Percentiles rank a stretch among this genome's conserved stretches.
These are phyloP conservation scores for Ophioceras dolichostomum DNA, from an alignment of 2,329 filamentous ascomycete genomes.

Conservation along the genomic window DNA sequence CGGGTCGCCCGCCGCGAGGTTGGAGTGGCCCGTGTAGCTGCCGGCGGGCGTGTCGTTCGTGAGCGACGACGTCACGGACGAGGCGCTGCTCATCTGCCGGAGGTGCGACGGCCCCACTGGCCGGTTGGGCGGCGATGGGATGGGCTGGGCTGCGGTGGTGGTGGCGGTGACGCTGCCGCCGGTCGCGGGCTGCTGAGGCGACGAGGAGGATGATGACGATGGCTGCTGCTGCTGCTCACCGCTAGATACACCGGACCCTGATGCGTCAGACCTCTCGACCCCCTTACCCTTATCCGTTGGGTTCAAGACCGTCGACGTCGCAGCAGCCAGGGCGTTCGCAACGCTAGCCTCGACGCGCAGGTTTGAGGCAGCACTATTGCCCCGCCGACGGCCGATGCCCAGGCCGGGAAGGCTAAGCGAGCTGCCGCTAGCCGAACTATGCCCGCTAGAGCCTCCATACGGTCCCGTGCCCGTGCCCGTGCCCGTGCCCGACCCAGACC, in stretches of 20 bases:
- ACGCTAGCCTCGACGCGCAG: slow-evolving; percentile 43
- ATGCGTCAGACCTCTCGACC: slow-evolving; percentile 31
- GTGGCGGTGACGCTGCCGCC: no score
- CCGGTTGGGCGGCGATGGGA: slow-evolving; percentile 32
- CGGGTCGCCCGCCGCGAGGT: slow-evolving; percentile 30
- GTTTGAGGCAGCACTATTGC: slow-evolving; percentile 48
- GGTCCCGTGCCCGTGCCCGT: no score
- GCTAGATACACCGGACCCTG: slow-evolving; percentile 7
- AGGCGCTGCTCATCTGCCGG: slow-evolving; percentile 76
- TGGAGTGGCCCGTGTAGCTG: slow-evolving; percentile 30
- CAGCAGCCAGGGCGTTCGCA: slow-evolving; percentile 27
- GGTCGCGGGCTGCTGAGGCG: no score
- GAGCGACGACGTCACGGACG: slow-evolving; percentile 66
- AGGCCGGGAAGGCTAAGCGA: slow-evolving; percentile 50
- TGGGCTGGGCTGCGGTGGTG: slow-evolving; percentile 27
- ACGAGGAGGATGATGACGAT: no score
- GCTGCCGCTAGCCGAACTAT: slow-evolving; percentile 47
- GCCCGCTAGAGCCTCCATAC: slow-evolving; percentile 27
- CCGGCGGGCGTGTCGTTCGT: slow-evolving; percentile 52
- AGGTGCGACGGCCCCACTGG: slow-evolving; percentile 56
- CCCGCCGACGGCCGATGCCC: slow-evolving; percentile 43
- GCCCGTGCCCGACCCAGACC: no score
- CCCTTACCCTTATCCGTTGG: slow-evolving; percentile 53
- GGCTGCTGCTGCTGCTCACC: slow-evolving; percentile 1
- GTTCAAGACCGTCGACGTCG: slow-evolving; percentile 13